Evolutionary conservation across 2,329 filamentous ascomycete species (phyloP), one percentile per base, ranked within the genome.

Genomic region (Colletotrichum chrysophilum): DNA sequence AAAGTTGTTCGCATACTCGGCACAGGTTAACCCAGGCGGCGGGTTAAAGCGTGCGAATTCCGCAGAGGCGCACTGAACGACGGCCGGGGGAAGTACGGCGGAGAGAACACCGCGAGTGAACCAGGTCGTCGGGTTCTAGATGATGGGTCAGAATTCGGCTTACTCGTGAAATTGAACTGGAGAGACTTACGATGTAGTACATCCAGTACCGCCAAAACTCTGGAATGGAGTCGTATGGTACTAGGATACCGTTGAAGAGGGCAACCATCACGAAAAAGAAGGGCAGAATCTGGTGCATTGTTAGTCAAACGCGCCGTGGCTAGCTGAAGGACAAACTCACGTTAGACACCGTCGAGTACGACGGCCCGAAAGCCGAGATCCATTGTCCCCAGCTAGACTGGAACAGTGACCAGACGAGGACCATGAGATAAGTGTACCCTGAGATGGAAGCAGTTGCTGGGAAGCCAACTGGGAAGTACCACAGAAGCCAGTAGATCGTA

Each of bases 221-320:
- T 52, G 84, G 83, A 74, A 86, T 83, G 9, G 80, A 77, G 4
- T 73, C 58, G 73, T 85, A 86, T 0, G 83, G 85, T 3, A 84
- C 83, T 2, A 87, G 79, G 24, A 96, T 92, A 78, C 94, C 94
- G 85, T 95, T 96, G 88, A 96, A 96, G 28, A 95, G 84, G 55
- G 89, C 89, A 80, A 94, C 93, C 87, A 95, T 92, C 82, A 96
- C 92, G 85, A 96, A 94, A 89, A 96, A 95, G 87, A 96, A 95
- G 1, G 94, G 94, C 7, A 95, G 86, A 26, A 93, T 85, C 86
- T 88, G 68, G 56, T 26, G 5, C 32, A 30, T 24, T 8, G n/a
- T 36, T 12, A 52, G 66, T 26, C 36, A 21, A 28, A 4, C 2
- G 2, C 4, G 4, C 2, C 7, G 13, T 2, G 0, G 18, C 58